Evolutionary conservation across 768 basidiomycete genomes (phyloP), one percentile per base, ranked within the genome.

Genomic region (Xanthoconium stramineum): DNA sequence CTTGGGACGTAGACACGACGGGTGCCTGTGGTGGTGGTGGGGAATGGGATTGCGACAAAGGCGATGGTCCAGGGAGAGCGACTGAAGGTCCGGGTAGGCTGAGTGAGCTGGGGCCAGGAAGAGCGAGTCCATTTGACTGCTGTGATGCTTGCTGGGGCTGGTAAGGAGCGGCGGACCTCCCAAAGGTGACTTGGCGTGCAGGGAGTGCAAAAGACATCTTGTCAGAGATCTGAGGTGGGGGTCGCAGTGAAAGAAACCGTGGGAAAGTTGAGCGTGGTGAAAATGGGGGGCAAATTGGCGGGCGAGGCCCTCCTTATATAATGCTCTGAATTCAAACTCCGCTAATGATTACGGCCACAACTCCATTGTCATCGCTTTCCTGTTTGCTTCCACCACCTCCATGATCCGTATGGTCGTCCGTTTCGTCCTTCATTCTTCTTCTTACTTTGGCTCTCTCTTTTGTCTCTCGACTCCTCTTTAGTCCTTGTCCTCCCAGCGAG

Each of bases 131-230:
- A 44, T 84, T 74, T 17, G 77, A 75, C 3, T 66, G 24, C 64
- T 78, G 72, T 12, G 74, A 65, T 11, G 74, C 57, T 45, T 75
- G 76, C 59, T 75, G 80, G 9, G 75, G 75, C 44, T 78, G 74
- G 35, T 74, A 71, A 10, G 76, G 66, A 47, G 73, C 76, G 59
- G 80, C 83, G 49, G 86, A 74, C 56, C 89, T 83, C 53, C 85
- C 86, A 66, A 91, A 89, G 51, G 83, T 89, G 62, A 91, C 81
- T 65, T 87, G 89, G 65, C 89, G 88, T 58, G 89, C 82, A 59
- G 88, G 88, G 52, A 91, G 78, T 35, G 85, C 84, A 66, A 86
- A 87, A 46, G 80, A 80, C 79, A 80, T 80, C 30, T 46, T 50
- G 19, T 39, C 30, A 3, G 53, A 64, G 58, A 53, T 45, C 38